A percentile compares a stretch with the other conserved stretches of the same genome.
Conservation (phyloP, 1,284 basidiomycete genomes). For the Microbotryum lychnidis-dioicae region DNA sequence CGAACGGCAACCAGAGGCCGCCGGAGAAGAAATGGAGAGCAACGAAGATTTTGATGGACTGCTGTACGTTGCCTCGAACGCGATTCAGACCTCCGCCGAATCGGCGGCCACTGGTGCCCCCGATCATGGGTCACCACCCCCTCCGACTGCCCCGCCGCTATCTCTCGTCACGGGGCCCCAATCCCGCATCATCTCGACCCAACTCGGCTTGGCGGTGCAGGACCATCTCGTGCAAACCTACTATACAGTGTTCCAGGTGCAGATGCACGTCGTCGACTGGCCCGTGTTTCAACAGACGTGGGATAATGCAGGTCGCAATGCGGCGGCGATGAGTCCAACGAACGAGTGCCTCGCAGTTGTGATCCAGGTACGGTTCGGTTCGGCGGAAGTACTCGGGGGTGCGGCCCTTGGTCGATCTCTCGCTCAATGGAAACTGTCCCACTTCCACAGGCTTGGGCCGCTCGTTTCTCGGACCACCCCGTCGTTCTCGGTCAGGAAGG, state of each 20-base stretch:
- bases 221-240: slow-evolving; percentile 16
- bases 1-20: neutral
- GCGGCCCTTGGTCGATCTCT: no score
- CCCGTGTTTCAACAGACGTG: slow-evolving; percentile 9
- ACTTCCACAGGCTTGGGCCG: slow-evolving; percentile 23
- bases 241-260: slow-evolving; percentile 8
- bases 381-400: no score
- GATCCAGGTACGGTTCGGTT: slow-evolving; percentile 8
- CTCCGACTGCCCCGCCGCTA: no score
- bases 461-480: slow-evolving; percentile 14
- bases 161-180: no score
- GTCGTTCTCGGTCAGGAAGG: slow-evolving; percentile 15
- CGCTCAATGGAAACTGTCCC: neutral
- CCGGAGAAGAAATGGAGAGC: no score
- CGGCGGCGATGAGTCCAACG: slow-evolving; percentile 11
- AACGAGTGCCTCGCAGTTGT: slow-evolving; percentile 20
- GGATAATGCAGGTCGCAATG: slow-evolving; percentile 8
- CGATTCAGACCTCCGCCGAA: no score
- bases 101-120: no score
- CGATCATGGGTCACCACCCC: no score
- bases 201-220: no score
- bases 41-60: no score
- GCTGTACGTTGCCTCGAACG: no score
- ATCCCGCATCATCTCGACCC: no score
- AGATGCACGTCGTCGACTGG: slow-evolving; percentile 24